A percentile compares a stretch with the other conserved stretches of the same genome.
These are phyloP conservation scores for Nissolia schottii DNA, from an alignment of 306 rosid species.

Conservation along the genomic window DNA sequence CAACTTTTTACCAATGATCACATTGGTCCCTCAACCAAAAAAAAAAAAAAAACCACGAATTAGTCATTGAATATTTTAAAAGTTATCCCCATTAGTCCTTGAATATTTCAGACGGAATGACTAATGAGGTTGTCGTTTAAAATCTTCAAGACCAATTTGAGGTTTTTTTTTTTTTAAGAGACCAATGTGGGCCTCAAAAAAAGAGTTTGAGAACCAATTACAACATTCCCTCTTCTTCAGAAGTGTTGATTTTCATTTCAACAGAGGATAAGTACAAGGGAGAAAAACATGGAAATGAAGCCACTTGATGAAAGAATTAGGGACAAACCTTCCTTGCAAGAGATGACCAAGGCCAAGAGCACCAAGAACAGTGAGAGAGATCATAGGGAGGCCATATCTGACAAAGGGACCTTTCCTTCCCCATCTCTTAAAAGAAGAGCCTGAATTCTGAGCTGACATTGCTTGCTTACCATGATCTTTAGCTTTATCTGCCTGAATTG, in stretches of 20 bases:
- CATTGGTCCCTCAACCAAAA: no score
- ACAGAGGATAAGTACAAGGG: background rate
- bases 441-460: slow-evolving; percentile 24
- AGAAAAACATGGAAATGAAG: background rate
- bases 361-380: slow-evolving; percentile 81
- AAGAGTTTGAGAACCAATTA: no score
- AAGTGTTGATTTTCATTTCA: background rate
- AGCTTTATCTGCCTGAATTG: slow-evolving; percentile 28
- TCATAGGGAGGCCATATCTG: slow-evolving; percentile 90
- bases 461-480: slow-evolving; percentile 11
- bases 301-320: background rate
- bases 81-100: no score
- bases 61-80: no score
- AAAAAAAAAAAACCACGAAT: no score
- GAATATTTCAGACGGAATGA: no score
- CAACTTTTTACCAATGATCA: no score
- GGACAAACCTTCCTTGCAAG: slow-evolving; percentile 73
- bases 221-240: no score
- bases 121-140: no score
- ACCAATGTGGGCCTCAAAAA: no score
- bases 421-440: slow-evolving; percentile 58
- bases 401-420: slow-evolving; percentile 74
- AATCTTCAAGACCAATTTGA: no score
- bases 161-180: no score
- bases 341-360: slow-evolving; percentile 84